Percentiles rank a stretch among this genome's conserved stretches.
Conservation (phyloP, 768 basidiomycete species). For the Tylopilus vinaceipallidus region DNA sequence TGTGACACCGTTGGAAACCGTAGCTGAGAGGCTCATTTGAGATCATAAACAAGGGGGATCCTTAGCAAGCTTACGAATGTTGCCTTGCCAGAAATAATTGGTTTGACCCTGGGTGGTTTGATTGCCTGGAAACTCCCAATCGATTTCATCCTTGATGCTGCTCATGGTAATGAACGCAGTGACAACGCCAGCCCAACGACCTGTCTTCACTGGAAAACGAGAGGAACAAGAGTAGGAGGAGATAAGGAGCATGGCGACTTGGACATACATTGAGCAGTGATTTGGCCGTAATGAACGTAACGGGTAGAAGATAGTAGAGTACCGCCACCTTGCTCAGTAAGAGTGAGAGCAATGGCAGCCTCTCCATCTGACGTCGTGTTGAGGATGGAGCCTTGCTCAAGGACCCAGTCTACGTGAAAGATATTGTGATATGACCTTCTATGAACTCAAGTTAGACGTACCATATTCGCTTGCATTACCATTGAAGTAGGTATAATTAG, state of each 20-base stretch:
- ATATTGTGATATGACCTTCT: background rate
- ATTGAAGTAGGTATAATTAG: slow-evolving; percentile 64
- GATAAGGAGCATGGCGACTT: background rate
- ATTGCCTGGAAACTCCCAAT: slow-evolving; percentile 81
- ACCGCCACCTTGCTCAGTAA: slow-evolving; percentile 72
- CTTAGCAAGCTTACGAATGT: slow-evolving; percentile 49
- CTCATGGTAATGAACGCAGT: slow-evolving; percentile 86
- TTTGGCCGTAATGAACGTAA: slow-evolving; percentile 78
- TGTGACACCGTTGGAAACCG: slow-evolving; percentile 47
- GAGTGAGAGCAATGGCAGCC: slow-evolving; percentile 64
- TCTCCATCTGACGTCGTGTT: slow-evolving; percentile 55
- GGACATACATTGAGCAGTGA: slow-evolving; percentile 57
- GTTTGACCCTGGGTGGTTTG: slow-evolving; percentile 65
- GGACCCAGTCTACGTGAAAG: slow-evolving; percentile 58
- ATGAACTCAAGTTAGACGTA: slow-evolving; percentile 20
- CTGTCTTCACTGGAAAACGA: slow-evolving; percentile 66
- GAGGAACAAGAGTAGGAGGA: background rate
- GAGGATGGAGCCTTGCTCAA: slow-evolving; percentile 65
- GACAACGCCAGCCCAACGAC: slow-evolving; percentile 78
- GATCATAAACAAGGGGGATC: background rate
- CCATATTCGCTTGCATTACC: slow-evolving; percentile 74
- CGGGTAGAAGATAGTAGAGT: slow-evolving; percentile 77
- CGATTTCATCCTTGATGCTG: slow-evolving; percentile 81
- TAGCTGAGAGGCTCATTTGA: slow-evolving; percentile 30
- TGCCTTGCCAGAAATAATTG: slow-evolving; percentile 79